A percentile compares a stretch with the other conserved stretches of the same genome.
Evolutionary conservation across 2,329 filamentous ascomycete species (phyloP).

Genomic region (Pseudopyricularia cyperi): DNA sequence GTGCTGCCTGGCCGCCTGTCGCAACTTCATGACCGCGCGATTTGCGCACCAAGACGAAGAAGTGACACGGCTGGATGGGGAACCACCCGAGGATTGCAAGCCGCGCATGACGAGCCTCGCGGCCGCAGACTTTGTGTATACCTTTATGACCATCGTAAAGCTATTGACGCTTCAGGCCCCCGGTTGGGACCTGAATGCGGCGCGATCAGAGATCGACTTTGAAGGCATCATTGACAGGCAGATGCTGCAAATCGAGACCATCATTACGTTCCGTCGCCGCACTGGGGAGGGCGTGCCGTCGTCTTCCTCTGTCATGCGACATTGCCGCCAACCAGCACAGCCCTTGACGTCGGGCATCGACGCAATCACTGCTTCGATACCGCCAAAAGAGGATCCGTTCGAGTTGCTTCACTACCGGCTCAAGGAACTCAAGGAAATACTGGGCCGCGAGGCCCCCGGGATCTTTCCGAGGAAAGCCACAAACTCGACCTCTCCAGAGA

Average conservation of each 20-base stretch:
- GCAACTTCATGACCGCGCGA: slow-evolving; percentile 22
- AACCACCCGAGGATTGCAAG: slow-evolving; percentile 3
- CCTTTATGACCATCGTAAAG: slow-evolving; percentile 30
- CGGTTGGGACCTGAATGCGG: slow-evolving; percentile 28
- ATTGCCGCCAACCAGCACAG: not conserved
- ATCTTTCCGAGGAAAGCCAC: not conserved
- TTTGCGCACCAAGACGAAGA: slow-evolving; percentile 6
- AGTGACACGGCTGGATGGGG: not conserved
- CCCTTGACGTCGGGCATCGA: not conserved
- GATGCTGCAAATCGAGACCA: not conserved
- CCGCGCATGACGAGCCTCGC: slow-evolving; percentile 29
- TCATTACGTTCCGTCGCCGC: not conserved
- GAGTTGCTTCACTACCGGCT: not conserved
- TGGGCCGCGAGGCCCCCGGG: not conserved
- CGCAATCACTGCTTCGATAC: not conserved
- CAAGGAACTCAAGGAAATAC: not conserved
- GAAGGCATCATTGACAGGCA: slow-evolving; percentile 5
- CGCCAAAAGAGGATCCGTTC: not conserved
- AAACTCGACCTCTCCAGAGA: not conserved
- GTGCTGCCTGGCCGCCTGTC: slow-evolving; percentile 26
- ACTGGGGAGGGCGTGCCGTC: not conserved
- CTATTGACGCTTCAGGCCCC: slow-evolving; percentile 30
- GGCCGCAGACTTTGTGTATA: slow-evolving; percentile 33
- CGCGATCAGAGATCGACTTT: slow-evolving; percentile 22
- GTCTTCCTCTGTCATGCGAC: not conserved